Evolutionary conservation across 108 stramenopile genomes (phyloP).

Genomic region (Tribonema minus): DNA sequence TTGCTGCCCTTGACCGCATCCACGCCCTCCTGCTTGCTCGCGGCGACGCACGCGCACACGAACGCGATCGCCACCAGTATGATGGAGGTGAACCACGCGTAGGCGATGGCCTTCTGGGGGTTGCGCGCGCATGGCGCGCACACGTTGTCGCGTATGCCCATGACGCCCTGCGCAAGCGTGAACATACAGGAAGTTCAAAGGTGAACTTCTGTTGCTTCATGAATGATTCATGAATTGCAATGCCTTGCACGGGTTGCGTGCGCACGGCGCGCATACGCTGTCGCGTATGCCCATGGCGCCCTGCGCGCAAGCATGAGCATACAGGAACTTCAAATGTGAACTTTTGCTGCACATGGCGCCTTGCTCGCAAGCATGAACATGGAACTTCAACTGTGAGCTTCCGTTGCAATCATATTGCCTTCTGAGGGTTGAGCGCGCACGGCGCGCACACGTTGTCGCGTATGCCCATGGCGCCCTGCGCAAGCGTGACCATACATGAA

Average conservation of each 20-base stretch:
- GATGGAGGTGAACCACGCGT: constrained; percentile 47
- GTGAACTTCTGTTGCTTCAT: too few relatives aligned
- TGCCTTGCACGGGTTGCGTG: constrained; percentile 40
- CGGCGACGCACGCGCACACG: constrained; percentile 46
- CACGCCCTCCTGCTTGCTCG: background rate
- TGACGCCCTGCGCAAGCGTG: background rate
- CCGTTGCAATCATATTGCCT: too few relatives aligned
- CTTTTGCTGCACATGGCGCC: too few relatives aligned
- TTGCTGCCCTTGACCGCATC: background rate
- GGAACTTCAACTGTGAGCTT: too few relatives aligned
- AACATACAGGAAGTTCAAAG: too few relatives aligned
- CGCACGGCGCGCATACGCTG: constrained; percentile 20
- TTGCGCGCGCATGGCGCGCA: constrained; percentile 42
- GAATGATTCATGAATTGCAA: too few relatives aligned
- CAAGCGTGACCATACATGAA: too few relatives aligned
- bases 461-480: constrained; percentile 11
- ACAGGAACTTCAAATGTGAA: too few relatives aligned
- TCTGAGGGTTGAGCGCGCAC: constrained; percentile 46
- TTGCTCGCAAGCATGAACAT: too few relatives aligned
- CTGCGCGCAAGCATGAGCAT: too few relatives aligned
- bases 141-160: constrained; percentile 18
- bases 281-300: constrained; percentile 26
- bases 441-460: constrained; percentile 20
- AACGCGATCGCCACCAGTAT: constrained; percentile 41
- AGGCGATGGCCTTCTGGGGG: constrained; percentile 50